Base-by-base conservation (phyloP, 1,284 basidiomycete species). In the Hemileia vastatrix region DNA sequence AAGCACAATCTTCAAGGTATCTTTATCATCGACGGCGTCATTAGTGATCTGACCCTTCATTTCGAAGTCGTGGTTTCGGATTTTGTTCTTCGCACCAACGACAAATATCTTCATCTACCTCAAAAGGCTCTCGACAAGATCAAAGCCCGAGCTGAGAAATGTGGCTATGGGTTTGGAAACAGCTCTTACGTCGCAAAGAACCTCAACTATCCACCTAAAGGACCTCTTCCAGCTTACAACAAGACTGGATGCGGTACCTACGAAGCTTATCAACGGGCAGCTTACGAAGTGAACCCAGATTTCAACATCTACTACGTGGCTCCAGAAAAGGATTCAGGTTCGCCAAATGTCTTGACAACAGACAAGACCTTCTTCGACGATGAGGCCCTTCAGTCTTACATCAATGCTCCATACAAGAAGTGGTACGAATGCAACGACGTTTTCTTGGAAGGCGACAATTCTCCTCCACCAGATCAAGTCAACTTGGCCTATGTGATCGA, bases 191-290 rank as follows among this genome's bases (percentile, higher is more conserved):
- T 27, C 8, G 21, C 32, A 6, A 33, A 52, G 13, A 32, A 60
- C 50, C 57, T 60, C 23, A 23, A 48, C 11, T 60, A 57, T 53
- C 57, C 57, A n/a, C 49, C 57, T 15, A 54, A 50, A 4, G 57
- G 57, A 36, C 13, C 9, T 36, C 44, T 60, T 8, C 47, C 44
- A 23, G 11, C 57, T 18, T 52, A 23, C 56, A 58, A 31, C 36
- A 6, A 15, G 9, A 40, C 15, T 43, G 48, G 19, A 31, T 58
- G 56, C 44, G 9, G 18, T 19, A 6, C 13, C 19, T 56, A 18
- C 54, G 36, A 40, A 9, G 8, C 8, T 40, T 15, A 11, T 11
- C 8, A 11, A 9, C 11, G 15, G 15, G 36, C 36, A 9, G 36
- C 36, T 40, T 15, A 40, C 8, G 15, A 9, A 11, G 9, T 11